These are phyloP conservation scores for Oenanthe javanica DNA, from an alignment of 140 eudicot genomes.

Conservation along the genomic window DNA sequence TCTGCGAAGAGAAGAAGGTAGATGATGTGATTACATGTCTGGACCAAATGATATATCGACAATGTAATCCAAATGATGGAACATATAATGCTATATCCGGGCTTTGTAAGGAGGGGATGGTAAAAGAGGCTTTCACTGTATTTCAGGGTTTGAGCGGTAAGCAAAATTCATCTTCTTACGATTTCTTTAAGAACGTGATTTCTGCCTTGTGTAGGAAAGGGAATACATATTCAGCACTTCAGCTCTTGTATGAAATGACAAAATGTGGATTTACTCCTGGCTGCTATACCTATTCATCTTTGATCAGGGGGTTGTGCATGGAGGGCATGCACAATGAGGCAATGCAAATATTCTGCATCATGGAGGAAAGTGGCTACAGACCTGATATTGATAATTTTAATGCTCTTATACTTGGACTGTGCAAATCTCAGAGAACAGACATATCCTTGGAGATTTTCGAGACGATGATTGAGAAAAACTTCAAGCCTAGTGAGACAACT, in stretches of 20 bases:
- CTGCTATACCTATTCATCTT: conserved; percentile 53
- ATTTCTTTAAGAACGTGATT: conserved; percentile 50
- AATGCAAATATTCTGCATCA: conserved; percentile 37
- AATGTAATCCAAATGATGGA: conserved; percentile 57
- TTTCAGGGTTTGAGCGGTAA: conserved; percentile 46
- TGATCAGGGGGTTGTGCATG: conserved; percentile 69
- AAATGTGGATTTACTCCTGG: conserved; percentile 57
- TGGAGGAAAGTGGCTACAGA: conserved; percentile 60
- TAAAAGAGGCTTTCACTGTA: conserved; percentile 70
- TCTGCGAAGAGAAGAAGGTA: conserved; percentile 63
- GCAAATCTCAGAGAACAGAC: conserved; percentile 68
- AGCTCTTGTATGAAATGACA: conserved; percentile 64
- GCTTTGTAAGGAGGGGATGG: conserved; percentile 60
- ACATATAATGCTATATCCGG: conserved; percentile 72
- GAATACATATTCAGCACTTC: conserved; percentile 71
- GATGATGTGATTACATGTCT: conserved; percentile 61
- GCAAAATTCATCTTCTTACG: conserved; percentile 43
- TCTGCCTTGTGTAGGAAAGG: conserved; percentile 69
- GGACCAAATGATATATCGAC: conserved; percentile 51
- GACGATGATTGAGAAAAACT: conserved; percentile 64
- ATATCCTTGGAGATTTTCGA: conserved; percentile 46
- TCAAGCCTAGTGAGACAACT: conserved; percentile 69
- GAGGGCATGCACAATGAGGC: conserved; percentile 66
- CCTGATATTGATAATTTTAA: conserved; percentile 60
- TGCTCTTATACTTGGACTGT: conserved; percentile 70